A percentile compares a stretch with the other conserved stretches of the same genome.
Evolutionary conservation across 2,329 filamentous ascomycete species (phyloP).

Genomic region (Waltergamsia citrina): DNA sequence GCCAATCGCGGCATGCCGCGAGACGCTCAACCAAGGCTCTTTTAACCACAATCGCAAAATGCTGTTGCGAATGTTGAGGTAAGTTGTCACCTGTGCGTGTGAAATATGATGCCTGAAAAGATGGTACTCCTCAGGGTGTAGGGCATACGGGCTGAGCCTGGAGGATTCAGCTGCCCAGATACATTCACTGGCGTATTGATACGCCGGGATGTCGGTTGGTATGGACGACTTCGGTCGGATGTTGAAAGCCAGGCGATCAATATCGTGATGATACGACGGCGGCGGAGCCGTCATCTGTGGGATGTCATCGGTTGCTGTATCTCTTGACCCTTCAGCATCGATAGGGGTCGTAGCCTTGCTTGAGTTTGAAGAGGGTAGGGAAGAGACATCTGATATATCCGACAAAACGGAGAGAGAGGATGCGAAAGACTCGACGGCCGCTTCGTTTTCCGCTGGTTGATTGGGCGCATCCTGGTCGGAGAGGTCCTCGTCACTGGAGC

Average conservation of each 20-base stretch:
- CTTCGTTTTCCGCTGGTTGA: slow-evolving; percentile 9
- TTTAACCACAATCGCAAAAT: slow-evolving; percentile 84
- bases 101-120: slow-evolving; percentile 76
- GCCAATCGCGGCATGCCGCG: slow-evolving; percentile 76
- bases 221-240: slow-evolving; percentile 76
- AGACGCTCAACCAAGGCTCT: slow-evolving; percentile 76
- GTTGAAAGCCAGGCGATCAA: slow-evolving; percentile 36
- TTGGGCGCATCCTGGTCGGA: slow-evolving; percentile 9
- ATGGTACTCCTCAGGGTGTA: slow-evolving; percentile 77
- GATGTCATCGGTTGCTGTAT: not conserved
- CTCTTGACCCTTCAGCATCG: slow-evolving; percentile 23
- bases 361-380: slow-evolving; percentile 41
- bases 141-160: slow-evolving; percentile 76
- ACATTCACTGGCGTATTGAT: slow-evolving; percentile 85
- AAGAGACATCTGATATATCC: slow-evolving; percentile 47
- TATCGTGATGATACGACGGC: slow-evolving; percentile 15
- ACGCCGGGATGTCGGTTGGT: slow-evolving; percentile 59
- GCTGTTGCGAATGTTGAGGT: slow-evolving; percentile 91
- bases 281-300: not conserved
- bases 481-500: slow-evolving; percentile 10
- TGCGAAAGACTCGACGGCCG: slow-evolving; percentile 30
- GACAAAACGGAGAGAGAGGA: slow-evolving; percentile 45
- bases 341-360: slow-evolving; percentile 57
- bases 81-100: slow-evolving; percentile 83
- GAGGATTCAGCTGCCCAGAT: slow-evolving; percentile 84